These are phyloP conservation scores for Penicillium thymicola DNA, from an alignment of 2,329 filamentous ascomycete genomes.

Conservation along the genomic window DNA sequence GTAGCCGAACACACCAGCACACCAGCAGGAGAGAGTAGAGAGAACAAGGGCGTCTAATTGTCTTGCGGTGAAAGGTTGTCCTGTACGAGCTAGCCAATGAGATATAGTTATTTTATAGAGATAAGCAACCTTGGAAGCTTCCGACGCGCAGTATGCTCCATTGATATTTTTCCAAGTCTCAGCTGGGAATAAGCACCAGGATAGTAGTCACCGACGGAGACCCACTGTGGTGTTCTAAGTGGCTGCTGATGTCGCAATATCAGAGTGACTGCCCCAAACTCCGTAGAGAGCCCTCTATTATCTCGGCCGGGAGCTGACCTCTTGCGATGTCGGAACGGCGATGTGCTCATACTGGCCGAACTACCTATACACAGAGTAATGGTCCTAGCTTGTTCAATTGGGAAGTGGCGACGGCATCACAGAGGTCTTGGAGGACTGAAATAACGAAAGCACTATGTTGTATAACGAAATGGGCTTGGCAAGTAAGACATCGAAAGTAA, in stretches of 20 bases:
- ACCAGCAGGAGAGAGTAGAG: background rate
- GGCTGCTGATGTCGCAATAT: slow-evolving; percentile 15
- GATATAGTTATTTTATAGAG: background rate
- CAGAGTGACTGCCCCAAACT: background rate
- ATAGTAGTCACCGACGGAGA: background rate
- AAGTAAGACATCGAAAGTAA: no score
- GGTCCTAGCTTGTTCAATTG: background rate
- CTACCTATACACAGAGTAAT: background rate
- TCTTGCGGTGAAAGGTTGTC: background rate
- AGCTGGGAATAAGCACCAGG: background rate
- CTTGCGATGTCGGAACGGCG: background rate
- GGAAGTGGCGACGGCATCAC: no score
- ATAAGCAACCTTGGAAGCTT: background rate
- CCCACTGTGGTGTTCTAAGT: slow-evolving; percentile 2
- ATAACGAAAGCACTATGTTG: background rate
- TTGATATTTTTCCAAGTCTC: background rate
- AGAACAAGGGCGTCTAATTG: background rate
- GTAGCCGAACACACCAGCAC: no score
- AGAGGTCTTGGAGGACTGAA: no score
- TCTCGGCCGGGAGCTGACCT: background rate
- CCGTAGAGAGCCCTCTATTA: background rate
- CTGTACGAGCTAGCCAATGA: background rate
- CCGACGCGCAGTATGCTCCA: background rate
- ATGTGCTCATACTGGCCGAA: background rate
- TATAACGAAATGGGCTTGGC: background rate